These are phyloP conservation scores for Pythium periplocum DNA, from an alignment of 352 stramenopile species.

Conservation along the genomic window DNA sequence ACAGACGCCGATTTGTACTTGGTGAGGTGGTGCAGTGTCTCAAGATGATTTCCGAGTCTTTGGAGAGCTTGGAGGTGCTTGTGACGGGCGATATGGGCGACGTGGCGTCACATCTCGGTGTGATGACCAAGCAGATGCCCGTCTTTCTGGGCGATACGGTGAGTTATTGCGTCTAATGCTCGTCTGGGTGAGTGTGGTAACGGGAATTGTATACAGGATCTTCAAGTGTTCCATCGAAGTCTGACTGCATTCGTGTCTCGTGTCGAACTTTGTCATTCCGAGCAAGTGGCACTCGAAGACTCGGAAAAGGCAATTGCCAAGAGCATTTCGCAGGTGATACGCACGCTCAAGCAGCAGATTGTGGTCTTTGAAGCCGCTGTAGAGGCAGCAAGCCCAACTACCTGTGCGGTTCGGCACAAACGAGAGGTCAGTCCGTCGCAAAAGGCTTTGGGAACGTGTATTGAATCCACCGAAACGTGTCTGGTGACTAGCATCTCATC, in stretches of 20 bases:
- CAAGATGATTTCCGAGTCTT: slow-evolving; percentile 3
- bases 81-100: slow-evolving; percentile 3
- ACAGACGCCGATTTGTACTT: slow-evolving; percentile 31
- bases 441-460: no score
- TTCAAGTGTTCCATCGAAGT: slow-evolving; percentile 1
- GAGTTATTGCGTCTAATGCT: neutral
- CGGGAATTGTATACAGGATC: neutral
- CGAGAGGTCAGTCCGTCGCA: no score
- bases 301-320: neutral
- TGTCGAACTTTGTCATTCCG: neutral
- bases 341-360: neutral
- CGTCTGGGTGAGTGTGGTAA: neutral
- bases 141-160: slow-evolving; percentile 22
- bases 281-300: no score
- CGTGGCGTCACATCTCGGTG: slow-evolving; percentile 4
- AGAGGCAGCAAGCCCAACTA: neutral
- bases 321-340: neutral
- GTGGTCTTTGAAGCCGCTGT: neutral
- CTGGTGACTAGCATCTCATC: slow-evolving; percentile 17
- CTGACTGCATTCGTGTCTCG: neutral
- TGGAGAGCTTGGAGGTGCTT: slow-evolving; percentile 12
- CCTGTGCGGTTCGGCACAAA: no score
- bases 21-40: slow-evolving; percentile 20
- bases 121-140: slow-evolving; percentile 4
- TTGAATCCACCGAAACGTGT: neutral